Evolutionary conservation across 2,329 filamentous ascomycete species (phyloP).

Genomic region (Tolypocladium paradoxum): DNA sequence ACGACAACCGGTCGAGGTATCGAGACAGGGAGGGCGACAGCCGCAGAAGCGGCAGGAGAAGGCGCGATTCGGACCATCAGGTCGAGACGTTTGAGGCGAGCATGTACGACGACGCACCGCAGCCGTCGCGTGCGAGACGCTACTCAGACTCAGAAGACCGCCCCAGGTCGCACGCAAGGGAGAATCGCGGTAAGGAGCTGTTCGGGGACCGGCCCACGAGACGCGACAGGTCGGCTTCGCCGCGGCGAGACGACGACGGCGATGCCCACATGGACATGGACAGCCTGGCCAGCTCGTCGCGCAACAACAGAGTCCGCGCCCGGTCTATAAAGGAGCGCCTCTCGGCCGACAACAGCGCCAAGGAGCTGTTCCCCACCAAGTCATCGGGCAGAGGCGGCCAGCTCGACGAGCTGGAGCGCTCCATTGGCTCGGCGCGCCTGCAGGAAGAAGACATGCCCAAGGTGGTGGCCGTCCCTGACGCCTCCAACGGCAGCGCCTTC

Average conservation of each 20-base stretch:
- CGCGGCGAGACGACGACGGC: conserved; percentile 30
- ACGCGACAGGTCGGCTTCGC: conserved; percentile 43
- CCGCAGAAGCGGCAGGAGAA: conserved; percentile 17
- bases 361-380: conserved; percentile 30
- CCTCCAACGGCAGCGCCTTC: conserved; percentile 33
- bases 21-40: conserved; percentile 41
- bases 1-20: conserved; percentile 49
- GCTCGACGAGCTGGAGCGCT: conserved; percentile 26
- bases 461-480: conserved; percentile 45
- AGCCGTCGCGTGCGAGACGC: conserved; percentile 13
- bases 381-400: conserved; percentile 15
- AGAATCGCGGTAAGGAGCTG: conserved; percentile 50
- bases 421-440: conserved; percentile 26
- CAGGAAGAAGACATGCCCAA: conserved; percentile 34
- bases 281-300: conserved; percentile 16
- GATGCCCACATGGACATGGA: conserved; percentile 30
- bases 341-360: conserved; percentile 17
- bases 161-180: conserved; percentile 16
- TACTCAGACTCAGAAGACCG: conserved; percentile 17
- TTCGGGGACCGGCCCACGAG: conserved; percentile 36
- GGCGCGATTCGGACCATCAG: conserved; percentile 35
- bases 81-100: conserved; percentile 56
- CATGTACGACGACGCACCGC: conserved; percentile 67
- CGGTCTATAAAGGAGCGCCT: conserved; percentile 23
- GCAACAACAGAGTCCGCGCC: conserved; percentile 23